Base-by-base conservation (phyloP, 176 grass and related monocot genomes). In the Ananas comosus region DNA sequence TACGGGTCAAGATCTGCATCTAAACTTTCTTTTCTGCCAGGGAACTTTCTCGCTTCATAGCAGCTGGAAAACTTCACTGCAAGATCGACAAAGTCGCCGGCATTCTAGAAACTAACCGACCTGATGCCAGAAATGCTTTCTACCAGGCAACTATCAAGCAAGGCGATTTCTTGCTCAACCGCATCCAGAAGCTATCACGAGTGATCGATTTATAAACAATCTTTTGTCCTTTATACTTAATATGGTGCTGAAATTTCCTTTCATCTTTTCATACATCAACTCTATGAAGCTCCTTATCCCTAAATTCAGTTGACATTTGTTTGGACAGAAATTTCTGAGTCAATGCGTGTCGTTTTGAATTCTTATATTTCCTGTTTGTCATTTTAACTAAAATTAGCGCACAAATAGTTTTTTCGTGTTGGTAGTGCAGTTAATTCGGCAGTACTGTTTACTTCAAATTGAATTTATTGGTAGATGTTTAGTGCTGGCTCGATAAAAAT, bases 111-210 rank as follows among this genome's bases (percentile, higher is more conserved):
- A 99, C 94, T 0, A 99, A 99, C 74, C 68, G 94, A 71, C 94
- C 90, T 70, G 94, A 99, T 67, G 85, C 87, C 3, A 90, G 87
- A 57, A 93, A 93, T 72, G 90, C 94, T 24, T 89, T 99, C 67
- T 99, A 99, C 80, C 94, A 99, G 84, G 71, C 87, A 21, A 99
- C 94, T 52, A 99, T 99, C 77, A 99, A 99, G 75, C 94, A 99
- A 86, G 94, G 94, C 50, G 90, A 99, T 14, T 99, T 91, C 75
- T 74, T 99, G 66, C 85, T 99, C 65, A 99, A 99, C 51, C 83
- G 94, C 48, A 91, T 99, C 64, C 94, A 99, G 80, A 93, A 99
- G 82, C 82, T 99, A 3, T 99, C 90, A 48, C 75, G 94, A 52
- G 94, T 99, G 21, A 93, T 99, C 70, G 90, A 99, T 79, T 73